phyloP scores from a whole-genome alignment of 2,329 filamentous ascomycete genomes.

The Ophiosphaerella narmari region DNA sequence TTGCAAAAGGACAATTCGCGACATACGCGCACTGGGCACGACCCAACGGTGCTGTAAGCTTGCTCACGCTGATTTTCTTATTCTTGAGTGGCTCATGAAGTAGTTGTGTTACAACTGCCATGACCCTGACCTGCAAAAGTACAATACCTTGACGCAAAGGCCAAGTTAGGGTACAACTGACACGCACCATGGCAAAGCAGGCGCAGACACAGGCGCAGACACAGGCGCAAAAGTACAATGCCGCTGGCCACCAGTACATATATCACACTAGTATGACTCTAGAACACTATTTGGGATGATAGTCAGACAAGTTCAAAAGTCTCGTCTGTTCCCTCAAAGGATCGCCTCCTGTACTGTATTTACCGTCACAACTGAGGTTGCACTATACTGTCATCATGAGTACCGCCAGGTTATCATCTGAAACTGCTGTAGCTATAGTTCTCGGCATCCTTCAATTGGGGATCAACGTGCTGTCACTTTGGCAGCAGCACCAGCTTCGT shows the following conservation, averaged over 20 bases:
- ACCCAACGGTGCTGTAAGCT: too few relatives aligned
- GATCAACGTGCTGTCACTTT: slow-evolving; percentile 14
- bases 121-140: background rate
- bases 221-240: background rate
- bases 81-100: too few relatives aligned
- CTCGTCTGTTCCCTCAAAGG: too few relatives aligned
- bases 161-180: background rate
- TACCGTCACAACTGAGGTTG: too few relatives aligned
- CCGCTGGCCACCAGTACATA: background rate
- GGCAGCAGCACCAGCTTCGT: slow-evolving; percentile 18
- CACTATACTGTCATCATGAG: background rate
- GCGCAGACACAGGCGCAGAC: background rate
- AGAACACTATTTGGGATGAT: too few relatives aligned
- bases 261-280: too few relatives aligned
- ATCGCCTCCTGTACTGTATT: too few relatives aligned
- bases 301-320: too few relatives aligned
- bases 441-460: slow-evolving; percentile 20
- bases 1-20: background rate
- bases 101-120: too few relatives aligned
- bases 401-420: background rate
- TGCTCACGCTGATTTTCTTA: too few relatives aligned
- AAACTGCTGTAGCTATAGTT: slow-evolving; percentile 16
- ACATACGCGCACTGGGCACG: too few relatives aligned
- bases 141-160: background rate
- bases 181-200: background rate